Evolutionary conservation across 306 rosid species (phyloP), one percentile per base, ranked within the genome.

Genomic region (Acacia confusa): DNA sequence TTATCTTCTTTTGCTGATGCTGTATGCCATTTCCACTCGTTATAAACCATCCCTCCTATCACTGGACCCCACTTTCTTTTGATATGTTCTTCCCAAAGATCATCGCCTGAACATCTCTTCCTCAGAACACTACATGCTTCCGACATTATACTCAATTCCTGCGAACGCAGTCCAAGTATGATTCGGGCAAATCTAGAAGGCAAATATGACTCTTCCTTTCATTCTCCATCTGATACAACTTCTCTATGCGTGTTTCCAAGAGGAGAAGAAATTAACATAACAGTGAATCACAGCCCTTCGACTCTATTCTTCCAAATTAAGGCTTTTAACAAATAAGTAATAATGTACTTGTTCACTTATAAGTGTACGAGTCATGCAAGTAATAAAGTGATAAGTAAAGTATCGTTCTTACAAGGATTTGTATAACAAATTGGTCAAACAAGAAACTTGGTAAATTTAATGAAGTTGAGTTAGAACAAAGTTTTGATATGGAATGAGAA

Each of bases 151-250:
- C 88, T 82, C 14, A 94, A 78, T 66, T 82, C 95, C 27, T 74
- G 77, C 32, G 98, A 76, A 94, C 85, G 82, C 81, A 81, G 27
- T 92, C 95, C 73, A 92, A 80, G 22, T 79, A 73, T 47, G 86
- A 57, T 75, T 92, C 89, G 24, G 95, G 98, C 81, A 94, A 86
- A 84, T 94, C 92, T 82, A 90, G 66, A 45, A 94, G 89, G 63
- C 85, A 87, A 4, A 50, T 40, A 30, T 30, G 55, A 27, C 79
- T 0, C 20, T 28, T 85, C 34, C 55, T 75, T 58, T 81, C 82
- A 30, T 74, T 84, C 83, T 81, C 86, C 83, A 77, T 87, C 53
- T 52, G 57, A 50, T 36, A 76, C 20, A 76, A 30, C 53, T 40
- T 76, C 48, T 70, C 84, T 38, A 32, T 52, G 2, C 22, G 27